Evolutionary conservation across 2,329 filamentous ascomycete genomes (phyloP).

Genomic region (Harringtonia lauricola): DNA sequence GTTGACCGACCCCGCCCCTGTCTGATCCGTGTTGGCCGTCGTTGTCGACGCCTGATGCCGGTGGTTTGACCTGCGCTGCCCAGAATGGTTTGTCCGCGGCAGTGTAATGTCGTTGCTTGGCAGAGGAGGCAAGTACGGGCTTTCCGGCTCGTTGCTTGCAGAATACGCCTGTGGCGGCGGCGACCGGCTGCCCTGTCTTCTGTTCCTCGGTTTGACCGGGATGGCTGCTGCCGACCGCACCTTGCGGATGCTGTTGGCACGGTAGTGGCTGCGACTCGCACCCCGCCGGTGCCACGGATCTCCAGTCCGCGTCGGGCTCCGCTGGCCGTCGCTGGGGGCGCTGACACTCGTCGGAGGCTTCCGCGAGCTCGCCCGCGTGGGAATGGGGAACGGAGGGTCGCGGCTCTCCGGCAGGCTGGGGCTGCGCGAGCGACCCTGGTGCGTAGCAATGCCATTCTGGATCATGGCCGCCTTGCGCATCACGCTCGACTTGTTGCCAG

Average conservation of each 20-base stretch:
- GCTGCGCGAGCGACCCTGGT: conserved; percentile 52
- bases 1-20: conserved; percentile 36
- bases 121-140: conserved; percentile 60
- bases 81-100: conserved; percentile 32
- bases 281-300: conserved; percentile 44
- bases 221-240: conserved; percentile 73
- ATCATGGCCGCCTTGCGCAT: conserved; percentile 75
- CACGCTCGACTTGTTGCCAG: conserved; percentile 37
- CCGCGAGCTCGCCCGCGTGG: conserved; percentile 76
- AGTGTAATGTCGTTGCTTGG: conserved; percentile 62
- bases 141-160: conserved; percentile 56
- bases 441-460: conserved; percentile 63
- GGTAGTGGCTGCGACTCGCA: conserved; percentile 36
- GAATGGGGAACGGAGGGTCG: conserved; percentile 84
- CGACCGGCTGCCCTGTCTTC: conserved; percentile 41
- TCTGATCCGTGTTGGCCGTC: conserved; percentile 37
- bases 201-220: conserved; percentile 36
- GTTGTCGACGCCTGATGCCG: conserved; percentile 50
- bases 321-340: conserved; percentile 57
- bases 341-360: conserved; percentile 57
- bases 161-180: conserved; percentile 41
- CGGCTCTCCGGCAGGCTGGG: conserved; percentile 50
- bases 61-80: conserved; percentile 35
- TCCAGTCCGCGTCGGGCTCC: conserved; percentile 60
- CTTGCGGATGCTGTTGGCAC: conserved; percentile 61